phyloP scores from a whole-genome alignment of 129 eudicot genomes.

The Saussurea involucrata region DNA sequence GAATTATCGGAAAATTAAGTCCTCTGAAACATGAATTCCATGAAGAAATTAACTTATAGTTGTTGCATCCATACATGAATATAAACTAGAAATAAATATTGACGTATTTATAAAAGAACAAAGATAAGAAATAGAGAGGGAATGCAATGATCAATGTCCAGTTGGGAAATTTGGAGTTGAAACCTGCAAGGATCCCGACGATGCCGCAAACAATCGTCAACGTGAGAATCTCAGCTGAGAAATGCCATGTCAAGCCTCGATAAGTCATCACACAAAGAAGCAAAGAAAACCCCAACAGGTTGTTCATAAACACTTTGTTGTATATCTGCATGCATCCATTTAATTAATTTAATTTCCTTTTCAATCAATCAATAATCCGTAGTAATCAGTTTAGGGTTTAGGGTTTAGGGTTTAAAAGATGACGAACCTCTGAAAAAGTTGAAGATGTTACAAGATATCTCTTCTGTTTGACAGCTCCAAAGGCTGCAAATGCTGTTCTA shows the following conservation, averaged over 20 bases:
- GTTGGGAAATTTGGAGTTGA: constrained; percentile 44
- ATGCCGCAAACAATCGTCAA: constrained; percentile 42
- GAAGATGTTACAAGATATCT: constrained; percentile 42
- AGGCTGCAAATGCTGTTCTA: constrained; percentile 49
- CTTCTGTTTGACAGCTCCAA: constrained; percentile 39
- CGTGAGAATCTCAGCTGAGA: constrained; percentile 53
- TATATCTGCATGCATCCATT: constrained; percentile 52
- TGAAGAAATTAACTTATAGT: no score
- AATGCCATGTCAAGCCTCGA: constrained; percentile 56
- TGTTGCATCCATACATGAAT: no score
- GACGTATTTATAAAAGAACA: constrained; percentile 17
- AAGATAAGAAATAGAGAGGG: constrained; percentile 61
- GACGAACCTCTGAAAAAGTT: constrained; percentile 67
- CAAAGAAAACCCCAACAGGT: constrained; percentile 57
- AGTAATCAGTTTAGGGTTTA: no score
- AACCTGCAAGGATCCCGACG: constrained; percentile 52
- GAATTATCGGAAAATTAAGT: no score
- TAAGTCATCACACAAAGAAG: constrained; percentile 54
- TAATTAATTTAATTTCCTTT: no score
- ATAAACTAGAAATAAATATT: neutral
- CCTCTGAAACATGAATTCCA: neutral
- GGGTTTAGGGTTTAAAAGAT: no score
- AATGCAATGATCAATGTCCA: constrained; percentile 57
- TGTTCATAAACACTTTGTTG: constrained; percentile 74
- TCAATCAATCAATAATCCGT: neutral